Evolutionary conservation across 148 eudicot genomes (phyloP), one percentile per base, ranked within the genome.

Genomic region (Rhododendron henanense): DNA sequence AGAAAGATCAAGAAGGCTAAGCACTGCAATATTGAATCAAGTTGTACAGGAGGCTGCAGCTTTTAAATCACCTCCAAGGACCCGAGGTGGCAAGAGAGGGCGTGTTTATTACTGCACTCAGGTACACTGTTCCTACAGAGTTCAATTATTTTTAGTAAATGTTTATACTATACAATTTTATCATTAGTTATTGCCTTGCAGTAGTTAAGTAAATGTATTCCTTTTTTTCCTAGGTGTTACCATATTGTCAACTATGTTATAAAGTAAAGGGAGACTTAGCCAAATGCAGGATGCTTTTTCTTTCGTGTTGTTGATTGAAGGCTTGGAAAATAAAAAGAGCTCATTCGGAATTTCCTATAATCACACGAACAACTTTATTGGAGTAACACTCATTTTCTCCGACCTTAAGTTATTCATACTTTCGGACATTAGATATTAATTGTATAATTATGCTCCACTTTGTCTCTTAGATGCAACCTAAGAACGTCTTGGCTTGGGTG

Each of bases 91-190:
- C 45, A 95, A 92, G 91, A 93, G 99, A 90, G 99, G 99, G 23
- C 98, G 98, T 85, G 89, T 97, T 80, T 96, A 90, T 91, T 97
- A 95, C 92, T 93, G 98, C 85, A 97, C 99, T 53, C 99, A 97
- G 99, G 99, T 97, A 92, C 50, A 28, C 1, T 76, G 53, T n/a
- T 45, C 41, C 50, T 8, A 37, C 41, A 10, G 90, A 74, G 55
- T 45, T 86, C 11, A 31, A 84, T 53, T 48, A 10, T 48, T 48
- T 50, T 3, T 75, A 13, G 16, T 6, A 41, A 61, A 44, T 45
- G 2, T 23, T 25, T 79, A 25, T 19, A 35, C 37, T 33, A 44
- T 4, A 35, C 71, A 81, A 55, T 75, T 74, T 87, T 41, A 28
- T 5, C 79, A 25, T 28, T 63, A 16, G 44, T 28, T 31, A 23